Conservation (phyloP, 345 rosid species). For the Physaria fendleri region DNA sequence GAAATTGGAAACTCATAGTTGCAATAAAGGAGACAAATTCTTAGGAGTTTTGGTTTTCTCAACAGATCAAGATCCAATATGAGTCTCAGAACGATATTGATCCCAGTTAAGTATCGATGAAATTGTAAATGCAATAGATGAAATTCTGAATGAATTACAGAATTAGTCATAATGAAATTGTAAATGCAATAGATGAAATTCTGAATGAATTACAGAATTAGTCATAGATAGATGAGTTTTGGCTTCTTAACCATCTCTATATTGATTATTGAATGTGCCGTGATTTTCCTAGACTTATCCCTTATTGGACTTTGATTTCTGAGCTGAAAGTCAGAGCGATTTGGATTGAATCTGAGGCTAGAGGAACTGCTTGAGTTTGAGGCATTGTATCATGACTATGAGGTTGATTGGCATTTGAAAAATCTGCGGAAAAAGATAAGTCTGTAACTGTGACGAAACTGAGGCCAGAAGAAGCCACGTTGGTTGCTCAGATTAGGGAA, state of each 20-base stretch:
- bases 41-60: no score
- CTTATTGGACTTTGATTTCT: background rate
- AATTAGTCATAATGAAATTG: no score
- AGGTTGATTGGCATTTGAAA: slow-evolving; percentile 77
- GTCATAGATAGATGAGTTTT: background rate
- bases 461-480: slow-evolving; percentile 70
- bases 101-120: slow-evolving; percentile 40
- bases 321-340: slow-evolving; percentile 48
- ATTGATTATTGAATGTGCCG: no score
- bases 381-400: slow-evolving; percentile 54
- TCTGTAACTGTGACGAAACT: slow-evolving; percentile 89
- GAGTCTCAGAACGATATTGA: no score
- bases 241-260: no score
- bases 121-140: no score
- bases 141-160: slow-evolving; percentile 38
- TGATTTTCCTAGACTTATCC: background rate
- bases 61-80: no score
- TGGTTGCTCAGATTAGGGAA: slow-evolving; percentile 72
- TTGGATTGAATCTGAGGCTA: slow-evolving; percentile 51
- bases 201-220: slow-evolving; percentile 18
- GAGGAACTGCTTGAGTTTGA: slow-evolving; percentile 76
- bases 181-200: slow-evolving; percentile 52
- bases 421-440: slow-evolving; percentile 55
- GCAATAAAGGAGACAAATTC: no score
- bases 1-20: no score